phyloP scores from a whole-genome alignment of 257 asterid species.

The Agastache rugosa region DNA sequence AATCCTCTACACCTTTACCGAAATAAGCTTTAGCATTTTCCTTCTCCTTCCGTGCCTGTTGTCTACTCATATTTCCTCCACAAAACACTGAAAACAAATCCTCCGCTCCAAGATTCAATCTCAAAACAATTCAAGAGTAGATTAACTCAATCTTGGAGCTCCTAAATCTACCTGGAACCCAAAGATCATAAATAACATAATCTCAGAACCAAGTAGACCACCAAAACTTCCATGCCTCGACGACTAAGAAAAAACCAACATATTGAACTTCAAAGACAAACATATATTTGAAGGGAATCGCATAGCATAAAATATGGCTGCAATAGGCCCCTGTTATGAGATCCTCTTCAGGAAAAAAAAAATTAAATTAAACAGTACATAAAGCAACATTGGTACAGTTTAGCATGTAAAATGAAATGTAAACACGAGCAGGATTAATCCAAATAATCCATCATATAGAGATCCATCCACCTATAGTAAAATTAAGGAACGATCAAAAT shows the following conservation, averaged over 20 bases:
- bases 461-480: constrained; percentile 10
- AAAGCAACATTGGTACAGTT: constrained; percentile 30
- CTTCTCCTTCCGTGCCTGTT: constrained; percentile 38
- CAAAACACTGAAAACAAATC: constrained; percentile 17
- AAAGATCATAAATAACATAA: not conserved
- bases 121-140: constrained; percentile 22
- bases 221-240: not conserved
- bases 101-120: constrained; percentile 20
- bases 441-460: constrained; percentile 7
- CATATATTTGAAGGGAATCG: not conserved
- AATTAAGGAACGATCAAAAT: not conserved
- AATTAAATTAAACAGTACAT: constrained; percentile 10
- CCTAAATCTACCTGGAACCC: constrained; percentile 44
- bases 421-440: constrained; percentile 24
- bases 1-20: constrained; percentile 34
- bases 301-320: not conserved
- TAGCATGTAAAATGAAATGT: constrained; percentile 8
- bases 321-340: not conserved
- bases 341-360: not conserved
- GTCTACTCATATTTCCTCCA: constrained; percentile 51
- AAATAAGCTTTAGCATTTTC: constrained; percentile 37
- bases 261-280: not conserved
- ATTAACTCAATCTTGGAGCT: constrained; percentile 28
- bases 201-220: not conserved
- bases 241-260: not conserved